Conservation (phyloP, 495 filamentous ascomycete species). For the Hypoxylon subgilvum region DNA sequence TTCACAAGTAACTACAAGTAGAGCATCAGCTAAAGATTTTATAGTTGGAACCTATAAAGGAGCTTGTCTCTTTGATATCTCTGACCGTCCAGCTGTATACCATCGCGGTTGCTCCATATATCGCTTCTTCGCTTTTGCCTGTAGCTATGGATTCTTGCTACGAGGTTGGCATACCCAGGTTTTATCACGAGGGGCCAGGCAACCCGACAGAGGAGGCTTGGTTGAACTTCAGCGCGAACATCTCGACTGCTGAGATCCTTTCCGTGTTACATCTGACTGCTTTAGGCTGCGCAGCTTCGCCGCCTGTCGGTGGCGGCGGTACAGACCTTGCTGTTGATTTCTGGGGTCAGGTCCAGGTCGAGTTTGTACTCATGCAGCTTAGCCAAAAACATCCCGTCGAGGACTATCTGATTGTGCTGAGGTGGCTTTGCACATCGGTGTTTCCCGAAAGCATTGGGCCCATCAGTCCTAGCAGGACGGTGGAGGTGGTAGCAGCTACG, state of each 20-base stretch:
- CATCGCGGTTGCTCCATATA: conserved; percentile 47
- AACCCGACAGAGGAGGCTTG: conserved; percentile 35
- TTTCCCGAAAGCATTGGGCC: conserved; percentile 53
- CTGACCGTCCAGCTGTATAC: conserved; percentile 51
- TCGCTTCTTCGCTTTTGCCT: conserved; percentile 49
- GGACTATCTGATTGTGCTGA: conserved; percentile 49
- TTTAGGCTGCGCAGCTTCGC: conserved; percentile 44
- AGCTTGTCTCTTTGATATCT: conserved; percentile 47
- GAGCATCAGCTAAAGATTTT: conserved; percentile 5
- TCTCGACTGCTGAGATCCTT: conserved; percentile 49
- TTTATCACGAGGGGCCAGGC: conserved; percentile 31
- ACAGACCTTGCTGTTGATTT: conserved; percentile 44
- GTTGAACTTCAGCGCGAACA: conserved; percentile 35
- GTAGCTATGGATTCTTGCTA: conserved; percentile 47
- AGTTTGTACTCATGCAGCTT: conserved; percentile 54
- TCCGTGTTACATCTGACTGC: conserved; percentile 49
- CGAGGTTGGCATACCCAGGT: conserved; percentile 42
- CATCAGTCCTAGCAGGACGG: conserved; percentile 43
- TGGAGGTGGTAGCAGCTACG: conserved; percentile 41
- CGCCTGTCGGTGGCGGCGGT: conserved; percentile 24
- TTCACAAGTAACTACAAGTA: not conserved
- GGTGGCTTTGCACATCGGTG: conserved; percentile 50
- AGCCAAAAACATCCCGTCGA: conserved; percentile 52
- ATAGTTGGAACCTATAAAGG: conserved; percentile 52
- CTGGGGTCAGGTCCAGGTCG: conserved; percentile 53